A percentile compares a stretch with the other conserved stretches of the same genome.
Conservation (phyloP, 768 basidiomycete genomes). For the Exidia glandulosa region DNA sequence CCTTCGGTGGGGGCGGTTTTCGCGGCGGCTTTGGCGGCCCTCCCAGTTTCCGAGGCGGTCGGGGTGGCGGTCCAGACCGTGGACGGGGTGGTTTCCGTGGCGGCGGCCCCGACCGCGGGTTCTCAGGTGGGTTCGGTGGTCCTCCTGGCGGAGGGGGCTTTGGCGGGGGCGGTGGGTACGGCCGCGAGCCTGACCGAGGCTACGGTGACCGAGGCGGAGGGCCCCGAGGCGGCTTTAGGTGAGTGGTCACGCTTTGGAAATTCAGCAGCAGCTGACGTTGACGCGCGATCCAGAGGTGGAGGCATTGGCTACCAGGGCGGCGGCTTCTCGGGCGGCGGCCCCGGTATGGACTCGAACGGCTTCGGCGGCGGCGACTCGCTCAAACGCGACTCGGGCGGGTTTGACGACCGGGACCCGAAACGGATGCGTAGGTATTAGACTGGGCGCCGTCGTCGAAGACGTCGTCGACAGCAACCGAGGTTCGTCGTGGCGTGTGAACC, state of each 20-base stretch:
- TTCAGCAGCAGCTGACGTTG: conserved; percentile 8
- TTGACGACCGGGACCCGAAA: conserved; percentile 73
- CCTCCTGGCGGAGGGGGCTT: conserved; percentile 17
- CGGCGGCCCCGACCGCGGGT: conserved; percentile 15
- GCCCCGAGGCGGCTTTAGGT: conserved; percentile 44
- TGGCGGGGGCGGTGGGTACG: background rate
- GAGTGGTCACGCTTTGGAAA: conserved; percentile 4
- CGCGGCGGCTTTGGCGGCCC: conserved; percentile 37
- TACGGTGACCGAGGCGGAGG: conserved; percentile 15
- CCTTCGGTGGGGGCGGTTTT: conserved; percentile 29
- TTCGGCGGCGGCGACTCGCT: conserved; percentile 34
- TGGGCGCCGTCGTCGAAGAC: background rate
- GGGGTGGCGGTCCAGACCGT: conserved; percentile 24
- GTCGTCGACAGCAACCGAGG: background rate
- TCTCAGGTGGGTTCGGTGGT: conserved; percentile 21
- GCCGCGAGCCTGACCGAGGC: conserved; percentile 13
- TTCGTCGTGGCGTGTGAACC: background rate
- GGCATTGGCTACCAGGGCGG: conserved; percentile 62
- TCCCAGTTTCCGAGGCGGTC: conserved; percentile 25
- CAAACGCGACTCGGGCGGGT: conserved; percentile 68
- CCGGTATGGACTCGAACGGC: conserved; percentile 52
- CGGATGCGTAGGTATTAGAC: conserved; percentile 62
- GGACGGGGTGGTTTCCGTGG: conserved; percentile 19
- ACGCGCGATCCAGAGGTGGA: conserved; percentile 34
- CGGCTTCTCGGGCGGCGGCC: conserved; percentile 45